A percentile compares a stretch with the other conserved stretches of the same genome.
Evolutionary conservation across 2,329 filamentous ascomycete genomes (phyloP).

Genomic region (Pseudogymnoascus sp.): DNA sequence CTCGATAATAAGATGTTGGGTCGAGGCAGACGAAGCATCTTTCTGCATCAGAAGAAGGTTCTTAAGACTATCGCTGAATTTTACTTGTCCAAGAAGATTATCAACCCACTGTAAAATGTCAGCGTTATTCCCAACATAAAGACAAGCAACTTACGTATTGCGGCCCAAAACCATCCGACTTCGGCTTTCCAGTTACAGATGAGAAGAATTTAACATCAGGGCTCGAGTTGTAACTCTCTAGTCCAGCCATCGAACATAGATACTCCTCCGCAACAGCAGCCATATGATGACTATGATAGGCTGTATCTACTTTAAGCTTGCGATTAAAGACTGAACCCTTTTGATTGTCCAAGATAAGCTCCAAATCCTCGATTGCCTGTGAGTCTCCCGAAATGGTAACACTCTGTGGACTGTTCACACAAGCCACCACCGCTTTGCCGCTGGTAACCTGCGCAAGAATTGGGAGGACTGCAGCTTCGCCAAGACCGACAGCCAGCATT

Average conservation of each 20-base stretch:
- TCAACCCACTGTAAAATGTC: conserved; percentile 5
- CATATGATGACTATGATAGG: conserved; percentile 31
- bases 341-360: conserved; percentile 14
- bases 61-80: conserved; percentile 14
- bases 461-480: conserved; percentile 19
- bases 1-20: conserved; percentile 25
- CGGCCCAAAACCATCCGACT: background rate
- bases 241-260: background rate
- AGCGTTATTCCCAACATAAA: background rate
- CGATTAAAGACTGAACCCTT: conserved; percentile 17
- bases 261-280: conserved; percentile 24
- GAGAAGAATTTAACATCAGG: conserved; percentile 33
- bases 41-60: conserved; percentile 1
- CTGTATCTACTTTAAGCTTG: conserved; percentile 20
- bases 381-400: conserved; percentile 23
- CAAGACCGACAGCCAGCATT: conserved; percentile 46
- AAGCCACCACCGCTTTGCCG: conserved; percentile 28
- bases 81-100: conserved; percentile 9
- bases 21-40: background rate
- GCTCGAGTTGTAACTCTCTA: background rate
- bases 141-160: background rate
- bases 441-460: conserved; percentile 5
- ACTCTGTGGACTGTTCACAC: conserved; percentile 25
- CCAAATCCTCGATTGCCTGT: conserved; percentile 13
- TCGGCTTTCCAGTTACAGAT: conserved; percentile 31